A percentile compares a stretch with the other conserved stretches of the same genome.
Conservation (phyloP, 176 grass and related monocot genomes). For the Paspalum notatum region DNA sequence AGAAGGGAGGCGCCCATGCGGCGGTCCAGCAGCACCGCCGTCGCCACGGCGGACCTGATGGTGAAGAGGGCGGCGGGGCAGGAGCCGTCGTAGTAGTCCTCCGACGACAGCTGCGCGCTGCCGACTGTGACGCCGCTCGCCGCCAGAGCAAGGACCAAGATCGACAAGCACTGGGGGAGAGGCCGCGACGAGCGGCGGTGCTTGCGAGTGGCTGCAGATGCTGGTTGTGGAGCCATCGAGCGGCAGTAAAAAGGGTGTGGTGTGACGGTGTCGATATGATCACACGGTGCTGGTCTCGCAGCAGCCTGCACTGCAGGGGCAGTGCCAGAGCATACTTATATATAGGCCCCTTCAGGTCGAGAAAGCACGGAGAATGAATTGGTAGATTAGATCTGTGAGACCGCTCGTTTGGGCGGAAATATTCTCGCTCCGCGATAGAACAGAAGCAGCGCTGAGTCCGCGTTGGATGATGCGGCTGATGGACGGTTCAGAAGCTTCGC, state of each 20-base stretch:
- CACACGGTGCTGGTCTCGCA: background rate
- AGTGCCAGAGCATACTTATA: slow-evolving; percentile 1
- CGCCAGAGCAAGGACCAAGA: slow-evolving; percentile 21
- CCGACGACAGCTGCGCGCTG: slow-evolving; percentile 75
- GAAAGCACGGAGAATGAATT: background rate
- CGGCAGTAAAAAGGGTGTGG: background rate
- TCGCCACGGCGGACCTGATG: slow-evolving; percentile 50
- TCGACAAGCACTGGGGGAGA: background rate
- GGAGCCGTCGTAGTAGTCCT: slow-evolving; percentile 63
- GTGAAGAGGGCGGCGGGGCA: slow-evolving; percentile 63
- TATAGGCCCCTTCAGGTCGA: background rate
- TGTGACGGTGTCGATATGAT: background rate
- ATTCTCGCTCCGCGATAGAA: too few species aligned
- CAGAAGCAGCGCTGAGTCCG: too few species aligned
- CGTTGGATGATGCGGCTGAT: too few species aligned
- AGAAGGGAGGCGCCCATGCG: slow-evolving; percentile 83
- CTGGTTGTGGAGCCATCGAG: slow-evolving; percentile 2
- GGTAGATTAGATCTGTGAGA: background rate
- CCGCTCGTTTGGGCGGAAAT: too few species aligned
- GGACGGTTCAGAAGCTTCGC: too few species aligned
- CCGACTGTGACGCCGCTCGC: background rate
- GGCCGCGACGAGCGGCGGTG: background rate
- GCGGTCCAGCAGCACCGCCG: slow-evolving; percentile 49
- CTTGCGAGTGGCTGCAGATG: background rate
- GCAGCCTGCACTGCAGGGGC: background rate